These are phyloP conservation scores for Ambrosia trifida DNA, from an alignment of 129 eudicot species.

Conservation along the genomic window DNA sequence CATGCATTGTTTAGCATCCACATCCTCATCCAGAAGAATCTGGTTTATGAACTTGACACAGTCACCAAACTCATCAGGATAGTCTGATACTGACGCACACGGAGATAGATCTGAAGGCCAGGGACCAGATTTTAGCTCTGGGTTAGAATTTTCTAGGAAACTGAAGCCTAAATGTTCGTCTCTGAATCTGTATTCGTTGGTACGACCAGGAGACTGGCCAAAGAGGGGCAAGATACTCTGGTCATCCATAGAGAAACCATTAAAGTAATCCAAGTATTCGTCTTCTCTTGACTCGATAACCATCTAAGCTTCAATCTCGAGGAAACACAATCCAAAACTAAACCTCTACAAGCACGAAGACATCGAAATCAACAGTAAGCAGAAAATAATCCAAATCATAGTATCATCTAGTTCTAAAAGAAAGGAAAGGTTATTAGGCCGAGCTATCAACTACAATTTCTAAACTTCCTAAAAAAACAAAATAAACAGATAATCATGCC, in stretches of 20 bases:
- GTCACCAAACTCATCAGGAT: constrained; percentile 68
- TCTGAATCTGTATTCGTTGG: constrained; percentile 44
- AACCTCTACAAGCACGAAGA: constrained; percentile 17
- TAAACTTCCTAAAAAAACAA: background rate
- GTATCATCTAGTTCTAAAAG: constrained; percentile 8
- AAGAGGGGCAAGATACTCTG: constrained; percentile 35
- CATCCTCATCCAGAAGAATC: constrained; percentile 72
- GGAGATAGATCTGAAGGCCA: constrained; percentile 38
- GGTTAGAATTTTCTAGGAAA: constrained; percentile 42
- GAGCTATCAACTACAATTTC: background rate
- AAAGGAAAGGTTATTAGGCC: background rate
- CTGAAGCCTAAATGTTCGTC: constrained; percentile 48
- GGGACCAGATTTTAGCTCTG: constrained; percentile 30
- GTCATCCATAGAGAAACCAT: constrained; percentile 42
- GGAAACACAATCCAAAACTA: constrained; percentile 7
- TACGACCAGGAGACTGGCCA: constrained; percentile 36
- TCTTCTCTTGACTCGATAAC: constrained; percentile 59
- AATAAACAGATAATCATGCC: background rate
- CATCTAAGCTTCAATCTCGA: constrained; percentile 27
- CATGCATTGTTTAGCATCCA: constrained; percentile 74
- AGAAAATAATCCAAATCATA: background rate
- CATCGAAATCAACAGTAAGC: constrained; percentile 2
- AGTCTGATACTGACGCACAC: constrained; percentile 29
- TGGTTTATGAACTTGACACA: constrained; percentile 67
- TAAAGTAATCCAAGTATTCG: constrained; percentile 37